These are phyloP conservation scores for Ampelomyces quisqualis DNA, from an alignment of 2,329 filamentous ascomycete genomes.

Conservation along the genomic window DNA sequence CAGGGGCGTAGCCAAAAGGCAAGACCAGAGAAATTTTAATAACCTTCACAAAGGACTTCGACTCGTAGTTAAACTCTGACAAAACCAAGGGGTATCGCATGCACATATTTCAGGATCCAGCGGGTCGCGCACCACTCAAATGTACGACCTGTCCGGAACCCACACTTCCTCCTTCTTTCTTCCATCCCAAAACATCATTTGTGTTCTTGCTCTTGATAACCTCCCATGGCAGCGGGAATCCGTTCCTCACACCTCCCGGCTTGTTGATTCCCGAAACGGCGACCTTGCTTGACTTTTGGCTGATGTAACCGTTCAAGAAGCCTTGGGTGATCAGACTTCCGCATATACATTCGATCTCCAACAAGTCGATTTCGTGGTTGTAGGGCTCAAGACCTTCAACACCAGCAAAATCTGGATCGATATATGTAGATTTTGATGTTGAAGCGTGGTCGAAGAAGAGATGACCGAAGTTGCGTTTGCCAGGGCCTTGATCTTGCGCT, in stretches of 20 bases:
- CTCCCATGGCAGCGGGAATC: slow-evolving; percentile 74
- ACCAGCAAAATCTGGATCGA: slow-evolving; percentile 51
- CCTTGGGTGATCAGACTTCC: slow-evolving; percentile 77
- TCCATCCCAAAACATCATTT: slow-evolving; percentile 73
- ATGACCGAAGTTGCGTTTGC: slow-evolving; percentile 45
- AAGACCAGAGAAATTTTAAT: too few species aligned
- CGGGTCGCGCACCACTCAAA: slow-evolving; percentile 56
- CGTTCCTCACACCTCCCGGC: slow-evolving; percentile 59
- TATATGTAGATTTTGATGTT: slow-evolving; percentile 41
- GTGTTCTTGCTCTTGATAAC: slow-evolving; percentile 64
- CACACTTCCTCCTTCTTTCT: slow-evolving; percentile 46
- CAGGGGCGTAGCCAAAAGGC: too few species aligned
- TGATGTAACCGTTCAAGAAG: slow-evolving; percentile 79
- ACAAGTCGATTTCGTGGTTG: slow-evolving; percentile 51
- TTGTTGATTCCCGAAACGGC: slow-evolving; percentile 75
- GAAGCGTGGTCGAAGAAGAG: slow-evolving; percentile 55
- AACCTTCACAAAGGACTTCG: too few species aligned
- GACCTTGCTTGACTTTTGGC: slow-evolving; percentile 73
- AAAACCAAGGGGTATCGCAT: not conserved
- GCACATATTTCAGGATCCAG: slow-evolving; percentile 25
- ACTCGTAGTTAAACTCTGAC: not conserved
- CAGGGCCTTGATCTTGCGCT: slow-evolving; percentile 31
- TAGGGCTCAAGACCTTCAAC: slow-evolving; percentile 32
- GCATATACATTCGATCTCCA: slow-evolving; percentile 75
- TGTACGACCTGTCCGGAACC: slow-evolving; percentile 57